Conservation (phyloP, 805 yeast species). For the Clavispora phyllophila region DNA sequence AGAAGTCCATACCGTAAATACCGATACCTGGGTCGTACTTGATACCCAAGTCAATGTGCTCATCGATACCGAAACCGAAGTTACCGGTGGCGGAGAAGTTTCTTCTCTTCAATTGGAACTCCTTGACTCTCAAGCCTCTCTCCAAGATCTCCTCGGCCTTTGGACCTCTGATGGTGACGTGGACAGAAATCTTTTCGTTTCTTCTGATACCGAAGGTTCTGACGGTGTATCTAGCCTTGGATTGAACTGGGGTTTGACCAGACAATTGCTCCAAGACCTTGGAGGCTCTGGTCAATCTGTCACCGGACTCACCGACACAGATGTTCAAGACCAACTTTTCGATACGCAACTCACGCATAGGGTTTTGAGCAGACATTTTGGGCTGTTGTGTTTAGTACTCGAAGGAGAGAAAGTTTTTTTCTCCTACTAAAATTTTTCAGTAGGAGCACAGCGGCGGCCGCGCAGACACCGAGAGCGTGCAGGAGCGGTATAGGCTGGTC, state of each 20-base stretch:
- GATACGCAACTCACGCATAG: constrained; percentile 98
- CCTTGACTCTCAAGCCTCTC: constrained; percentile 99
- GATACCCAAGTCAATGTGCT: constrained; percentile 99
- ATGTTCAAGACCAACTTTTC: constrained; percentile 99
- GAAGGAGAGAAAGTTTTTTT: constrained; percentile 3
- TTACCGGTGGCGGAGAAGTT: constrained; percentile 99
- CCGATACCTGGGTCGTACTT: constrained; percentile 99
- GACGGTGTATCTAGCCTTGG: constrained; percentile 99
- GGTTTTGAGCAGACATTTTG: constrained; percentile 57
- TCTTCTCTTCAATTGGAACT: constrained; percentile 89
- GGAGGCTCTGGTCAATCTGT: constrained; percentile 99
- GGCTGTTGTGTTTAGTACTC: constrained; percentile 6
- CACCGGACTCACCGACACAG: constrained; percentile 99
- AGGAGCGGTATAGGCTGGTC: too few species aligned
- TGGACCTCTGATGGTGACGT: constrained; percentile 99
- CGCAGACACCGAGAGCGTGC: constrained; percentile 1
- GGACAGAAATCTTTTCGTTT: constrained; percentile 99
- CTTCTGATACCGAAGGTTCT: constrained; percentile 99
- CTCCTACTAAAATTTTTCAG: constrained; percentile 7
- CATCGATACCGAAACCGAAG: constrained; percentile 99
- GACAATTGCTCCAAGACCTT: constrained; percentile 99
- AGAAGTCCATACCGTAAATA: constrained; percentile 99
- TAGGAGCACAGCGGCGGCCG: constrained; percentile 3
- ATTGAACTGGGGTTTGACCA: constrained; percentile 99
- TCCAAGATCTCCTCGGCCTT: constrained; percentile 97